Conservation (phyloP, 2,329 filamentous ascomycete species). For the Paraphoma sp. region DNA sequence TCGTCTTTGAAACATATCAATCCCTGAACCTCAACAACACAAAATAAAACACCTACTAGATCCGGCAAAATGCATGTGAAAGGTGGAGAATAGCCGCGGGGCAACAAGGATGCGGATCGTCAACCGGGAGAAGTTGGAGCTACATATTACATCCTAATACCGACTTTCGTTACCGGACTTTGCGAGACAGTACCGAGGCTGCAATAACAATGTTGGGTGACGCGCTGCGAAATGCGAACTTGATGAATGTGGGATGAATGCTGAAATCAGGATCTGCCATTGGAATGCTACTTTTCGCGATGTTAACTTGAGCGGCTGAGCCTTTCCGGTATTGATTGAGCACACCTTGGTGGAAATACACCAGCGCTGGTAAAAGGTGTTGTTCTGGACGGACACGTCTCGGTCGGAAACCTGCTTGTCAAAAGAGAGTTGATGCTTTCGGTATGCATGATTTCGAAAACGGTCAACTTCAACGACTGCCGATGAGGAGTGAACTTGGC, state of each 20-base stretch:
- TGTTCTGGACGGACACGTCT: background rate
- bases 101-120: background rate
- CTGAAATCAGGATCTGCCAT: too few species aligned
- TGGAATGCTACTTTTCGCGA: too few species aligned
- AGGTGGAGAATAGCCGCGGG: background rate
- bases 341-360: background rate
- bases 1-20: background rate
- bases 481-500: background rate
- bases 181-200: background rate
- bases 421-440: background rate
- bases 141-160: background rate
- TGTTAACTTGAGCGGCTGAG: background rate
- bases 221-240: background rate
- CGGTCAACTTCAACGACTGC: background rate
- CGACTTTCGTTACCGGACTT: background rate
- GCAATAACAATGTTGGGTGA: background rate
- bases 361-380: too few species aligned
- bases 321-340: background rate
- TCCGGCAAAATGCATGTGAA: background rate
- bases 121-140: background rate
- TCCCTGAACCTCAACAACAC: background rate
- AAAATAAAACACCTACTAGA: background rate
- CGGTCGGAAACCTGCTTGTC: background rate
- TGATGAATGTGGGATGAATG: background rate
- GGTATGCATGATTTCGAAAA: background rate